A percentile compares a stretch with the other conserved stretches of the same genome.
Evolutionary conservation across 1,284 basidiomycete genomes (phyloP).

Genomic region (Schizopora paradoxa): DNA sequence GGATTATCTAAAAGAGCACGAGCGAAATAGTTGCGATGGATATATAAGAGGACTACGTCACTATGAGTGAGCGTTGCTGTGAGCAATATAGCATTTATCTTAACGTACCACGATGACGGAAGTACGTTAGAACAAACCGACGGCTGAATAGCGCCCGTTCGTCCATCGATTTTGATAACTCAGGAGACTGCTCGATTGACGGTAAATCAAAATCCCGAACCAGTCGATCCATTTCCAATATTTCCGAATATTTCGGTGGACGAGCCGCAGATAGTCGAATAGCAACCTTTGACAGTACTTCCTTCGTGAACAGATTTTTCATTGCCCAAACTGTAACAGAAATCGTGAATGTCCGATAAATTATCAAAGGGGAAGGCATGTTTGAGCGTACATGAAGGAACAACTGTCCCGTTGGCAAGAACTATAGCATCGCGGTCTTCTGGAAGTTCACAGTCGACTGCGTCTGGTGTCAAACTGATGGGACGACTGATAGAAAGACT

Average conservation of each 20-base stretch:
- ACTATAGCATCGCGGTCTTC: conserved; percentile 7
- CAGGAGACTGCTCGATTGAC: no score
- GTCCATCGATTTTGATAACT: no score
- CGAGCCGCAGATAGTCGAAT: conserved; percentile 4
- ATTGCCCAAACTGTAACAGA: conserved; percentile 1
- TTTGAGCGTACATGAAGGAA: conserved; percentile 4
- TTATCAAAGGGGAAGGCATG: not conserved
- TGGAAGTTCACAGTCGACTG: conserved; percentile 12
- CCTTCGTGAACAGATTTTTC: conserved; percentile 11
- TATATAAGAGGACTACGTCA: conserved; percentile 15
- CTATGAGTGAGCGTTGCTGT: no score
- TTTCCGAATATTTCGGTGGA: conserved; percentile 15
- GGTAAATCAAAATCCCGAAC: conserved; percentile 7
- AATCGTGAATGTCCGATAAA: not conserved
- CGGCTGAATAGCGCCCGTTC: no score
- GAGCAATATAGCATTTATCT: no score
- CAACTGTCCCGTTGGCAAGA: not conserved
- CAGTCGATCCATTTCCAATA: conserved; percentile 16
- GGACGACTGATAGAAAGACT: conserved; percentile 11
- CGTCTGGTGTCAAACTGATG: conserved; percentile 7
- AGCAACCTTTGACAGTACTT: conserved; percentile 6
- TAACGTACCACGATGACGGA: no score
- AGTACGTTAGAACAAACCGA: no score
- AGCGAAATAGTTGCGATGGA: conserved; percentile 21
- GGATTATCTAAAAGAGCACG: conserved; percentile 19